These are phyloP conservation scores for Pseudogymnoascus sp. DNA, from an alignment of 2,329 filamentous ascomycete species.

Conservation along the genomic window DNA sequence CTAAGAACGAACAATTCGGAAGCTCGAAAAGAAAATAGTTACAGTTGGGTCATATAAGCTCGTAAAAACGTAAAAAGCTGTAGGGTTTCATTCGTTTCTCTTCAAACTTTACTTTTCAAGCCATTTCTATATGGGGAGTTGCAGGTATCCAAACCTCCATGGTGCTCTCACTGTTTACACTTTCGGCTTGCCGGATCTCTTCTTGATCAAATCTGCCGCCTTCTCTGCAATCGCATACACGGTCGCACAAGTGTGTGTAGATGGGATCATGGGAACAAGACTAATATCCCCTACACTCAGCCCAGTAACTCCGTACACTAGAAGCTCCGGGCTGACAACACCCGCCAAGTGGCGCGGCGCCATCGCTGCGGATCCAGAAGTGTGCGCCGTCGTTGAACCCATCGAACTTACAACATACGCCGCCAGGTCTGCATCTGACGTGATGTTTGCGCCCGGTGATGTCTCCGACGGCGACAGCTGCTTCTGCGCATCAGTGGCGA, in stretches of 20 bases:
- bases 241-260: slow-evolving; percentile 8
- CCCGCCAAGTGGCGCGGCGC: slow-evolving; percentile 14
- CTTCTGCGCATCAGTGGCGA: slow-evolving; percentile 20
- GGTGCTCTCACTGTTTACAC: not conserved
- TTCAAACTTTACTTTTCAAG: not conserved
- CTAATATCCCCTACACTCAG: slow-evolving; percentile 16
- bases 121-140: not conserved
- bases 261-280: slow-evolving; percentile 23
- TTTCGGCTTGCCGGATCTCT: not conserved
- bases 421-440: slow-evolving; percentile 21
- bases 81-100: not conserved
- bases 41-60: not conserved
- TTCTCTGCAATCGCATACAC: slow-evolving; percentile 16
- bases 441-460: slow-evolving; percentile 24
- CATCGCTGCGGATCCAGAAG: slow-evolving; percentile 19
- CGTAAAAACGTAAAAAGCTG: not conserved
- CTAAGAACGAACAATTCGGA: not conserved
- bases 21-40: not conserved
- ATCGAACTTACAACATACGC: slow-evolving; percentile 26
- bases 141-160: not conserved
- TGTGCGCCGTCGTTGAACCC: slow-evolving; percentile 35
- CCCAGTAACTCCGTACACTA: slow-evolving; percentile 16
- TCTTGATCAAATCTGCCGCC: slow-evolving; percentile 12
- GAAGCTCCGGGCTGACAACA: slow-evolving; percentile 16
- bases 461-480: slow-evolving; percentile 26